Evolutionary conservation across 306 rosid species (phyloP), one percentile per base, ranked within the genome.

Genomic region (Fragaria iinumae): DNA sequence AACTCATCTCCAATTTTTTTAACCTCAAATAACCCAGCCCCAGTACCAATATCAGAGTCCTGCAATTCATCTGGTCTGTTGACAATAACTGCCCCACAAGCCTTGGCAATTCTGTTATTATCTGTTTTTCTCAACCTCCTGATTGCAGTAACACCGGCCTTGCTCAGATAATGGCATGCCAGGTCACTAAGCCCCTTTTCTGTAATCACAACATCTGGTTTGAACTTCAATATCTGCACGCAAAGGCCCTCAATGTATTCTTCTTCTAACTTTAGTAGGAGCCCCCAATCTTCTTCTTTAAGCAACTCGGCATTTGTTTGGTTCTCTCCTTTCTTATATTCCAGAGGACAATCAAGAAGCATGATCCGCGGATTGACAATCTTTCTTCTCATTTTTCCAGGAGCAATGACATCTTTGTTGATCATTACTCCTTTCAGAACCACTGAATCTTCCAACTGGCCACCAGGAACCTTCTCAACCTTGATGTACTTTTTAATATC

Each of bases 161-260:
- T 93, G 80, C 96, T 86, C 67, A 93, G 73, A 80, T 91, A 93
- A 82, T 93, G 98, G 85, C 97, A 89, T 27, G 98, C 97, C 96
- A 93, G 86, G 81, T 93, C 98, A 85, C 98, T 93, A 52, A 93
- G 92, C 69, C 98, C 98, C 86, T 93, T 93, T 87, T 93, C 98
- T 17, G 98, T 93, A 69, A 93, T 84, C 44, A 93, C 98, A 68
- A 93, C 69, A 81, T 93, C 98, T 18, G 98, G 98, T 77, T 90
- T 93, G 79, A 93, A 93, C 80, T 87, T 93, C 83, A 93, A 81
- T 68, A 93, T 93, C 87, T 93, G 97, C 72, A 84, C 87, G 10
- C 98, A 93, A 18, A 93, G 89, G 75, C 86, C 91, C 87, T 90
- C 91, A 18, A 93, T 90, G 82, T 91, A 93, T 80, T 93, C 97